Conservation (phyloP, 31 red algal genomes). For the Bonnemaisonia californica region DNA sequence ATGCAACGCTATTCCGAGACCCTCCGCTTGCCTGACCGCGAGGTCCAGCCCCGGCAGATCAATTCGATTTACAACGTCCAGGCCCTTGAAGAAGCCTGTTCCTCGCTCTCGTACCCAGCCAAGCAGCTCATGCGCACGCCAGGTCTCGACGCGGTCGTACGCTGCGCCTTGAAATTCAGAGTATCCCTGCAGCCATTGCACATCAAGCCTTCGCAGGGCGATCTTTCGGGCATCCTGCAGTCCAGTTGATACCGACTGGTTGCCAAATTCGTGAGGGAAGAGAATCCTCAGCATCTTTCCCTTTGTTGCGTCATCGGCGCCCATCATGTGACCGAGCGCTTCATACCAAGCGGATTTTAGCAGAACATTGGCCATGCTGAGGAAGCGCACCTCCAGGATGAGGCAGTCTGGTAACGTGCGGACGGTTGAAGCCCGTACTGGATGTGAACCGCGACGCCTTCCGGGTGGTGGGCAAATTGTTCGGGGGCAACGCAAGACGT, state of each 20-base stretch:
- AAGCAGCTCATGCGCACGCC: constrained; percentile 72
- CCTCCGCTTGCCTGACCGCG: constrained; percentile 22
- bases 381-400: constrained; percentile 75
- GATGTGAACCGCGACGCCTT: neutral
- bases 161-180: neutral
- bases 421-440: constrained; percentile 24
- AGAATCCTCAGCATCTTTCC: constrained; percentile 79
- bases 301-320: constrained; percentile 45
- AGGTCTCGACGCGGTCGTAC: constrained; percentile 49
- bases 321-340: constrained; percentile 58
- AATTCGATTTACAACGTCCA: constrained; percentile 28
- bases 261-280: constrained; percentile 16
- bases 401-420: constrained; percentile 35
- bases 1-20: constrained; percentile 1
- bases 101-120: constrained; percentile 33
- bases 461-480: constrained; percentile 51
- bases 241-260: neutral
- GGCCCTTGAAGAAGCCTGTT: constrained; percentile 9
- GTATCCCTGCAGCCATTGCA: constrained; percentile 26
- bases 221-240: neutral
- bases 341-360: constrained; percentile 90
- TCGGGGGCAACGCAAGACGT: constrained; percentile 77
- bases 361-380: constrained; percentile 72
- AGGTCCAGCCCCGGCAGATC: constrained; percentile 37
- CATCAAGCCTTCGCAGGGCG: neutral